Evolutionary conservation across 441 rosid genomes (phyloP).

Genomic region (Pelargonium cotyledonis): DNA sequence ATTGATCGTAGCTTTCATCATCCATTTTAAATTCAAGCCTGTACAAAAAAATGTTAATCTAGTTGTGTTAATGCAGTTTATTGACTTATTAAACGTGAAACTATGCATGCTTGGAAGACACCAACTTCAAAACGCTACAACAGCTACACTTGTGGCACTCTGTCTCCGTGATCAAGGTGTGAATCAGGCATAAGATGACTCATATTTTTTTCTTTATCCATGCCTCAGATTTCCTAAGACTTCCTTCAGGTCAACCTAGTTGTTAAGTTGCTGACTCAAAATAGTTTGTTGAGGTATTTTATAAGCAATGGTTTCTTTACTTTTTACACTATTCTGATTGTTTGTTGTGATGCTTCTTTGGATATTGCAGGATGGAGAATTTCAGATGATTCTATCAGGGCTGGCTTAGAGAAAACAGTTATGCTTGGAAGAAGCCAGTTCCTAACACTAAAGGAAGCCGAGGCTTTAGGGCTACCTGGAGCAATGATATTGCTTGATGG

Average conservation of each 20-base stretch:
- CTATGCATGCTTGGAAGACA: constrained; percentile 75
- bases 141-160: constrained; percentile 66
- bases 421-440: constrained; percentile 86
- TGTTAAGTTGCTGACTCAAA: background rate
- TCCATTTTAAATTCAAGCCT: background rate
- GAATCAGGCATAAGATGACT: background rate
- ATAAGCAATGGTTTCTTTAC: constrained; percentile 1
- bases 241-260: too few relatives aligned
- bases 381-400: constrained; percentile 56
- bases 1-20: background rate
- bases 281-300: background rate
- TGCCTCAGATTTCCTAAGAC: too few relatives aligned
- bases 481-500: constrained; percentile 76
- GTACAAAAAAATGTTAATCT: background rate
- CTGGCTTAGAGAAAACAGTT: constrained; percentile 62
- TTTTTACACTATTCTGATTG: background rate
- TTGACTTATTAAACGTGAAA: constrained; percentile 50
- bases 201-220: too few relatives aligned
- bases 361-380: constrained; percentile 54
- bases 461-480: constrained; percentile 51
- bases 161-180: constrained; percentile 69
- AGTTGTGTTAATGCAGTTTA: constrained; percentile 35
- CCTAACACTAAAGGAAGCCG: constrained; percentile 49
- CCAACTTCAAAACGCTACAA: constrained; percentile 86
- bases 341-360: constrained; percentile 3